Conservation (phyloP, 768 basidiomycete species). For the Pholiota molesta region DNA sequence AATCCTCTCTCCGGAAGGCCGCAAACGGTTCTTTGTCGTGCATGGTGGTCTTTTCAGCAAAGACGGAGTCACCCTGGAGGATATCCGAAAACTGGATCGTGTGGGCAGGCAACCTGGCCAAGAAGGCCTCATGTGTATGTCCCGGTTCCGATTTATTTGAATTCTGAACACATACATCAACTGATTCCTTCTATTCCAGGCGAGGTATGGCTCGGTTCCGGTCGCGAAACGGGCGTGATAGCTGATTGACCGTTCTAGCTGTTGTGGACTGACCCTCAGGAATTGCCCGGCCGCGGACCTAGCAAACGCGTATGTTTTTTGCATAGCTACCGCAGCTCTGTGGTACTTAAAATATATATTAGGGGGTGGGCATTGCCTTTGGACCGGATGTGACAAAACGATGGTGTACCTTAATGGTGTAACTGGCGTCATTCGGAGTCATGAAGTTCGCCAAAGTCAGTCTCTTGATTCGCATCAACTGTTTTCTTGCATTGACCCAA, state of each 20-base stretch:
- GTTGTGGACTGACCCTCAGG: slow-evolving; percentile 97
- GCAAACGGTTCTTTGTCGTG: slow-evolving; percentile 90
- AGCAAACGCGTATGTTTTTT: slow-evolving; percentile 79
- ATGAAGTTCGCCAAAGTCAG: slow-evolving; percentile 92
- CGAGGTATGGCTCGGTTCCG: slow-evolving; percentile 50
- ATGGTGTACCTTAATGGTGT: slow-evolving; percentile 91
- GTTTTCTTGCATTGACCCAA: background rate
- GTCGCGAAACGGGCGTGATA: slow-evolving; percentile 7
- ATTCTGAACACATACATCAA: slow-evolving; percentile 13
- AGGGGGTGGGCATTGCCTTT: slow-evolving; percentile 96
- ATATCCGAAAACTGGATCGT: slow-evolving; percentile 86
- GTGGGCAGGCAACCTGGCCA: slow-evolving; percentile 91
- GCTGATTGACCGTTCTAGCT: slow-evolving; percentile 47
- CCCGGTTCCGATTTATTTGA: slow-evolving; percentile 13
- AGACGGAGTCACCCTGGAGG: slow-evolving; percentile 93
- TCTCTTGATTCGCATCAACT: slow-evolving; percentile 12
- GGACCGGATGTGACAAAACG: slow-evolving; percentile 91
- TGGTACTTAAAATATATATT: slow-evolving; percentile 5
- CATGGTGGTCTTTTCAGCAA: slow-evolving; percentile 97
- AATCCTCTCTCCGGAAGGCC: slow-evolving; percentile 82
- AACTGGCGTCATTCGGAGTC: slow-evolving; percentile 89
- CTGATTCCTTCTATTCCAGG: slow-evolving; percentile 38
- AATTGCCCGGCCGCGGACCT: slow-evolving; percentile 85
- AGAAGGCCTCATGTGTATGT: slow-evolving; percentile 93
- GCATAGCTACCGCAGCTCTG: slow-evolving; percentile 5